Evolutionary conservation across 2,329 filamentous ascomycete species (phyloP).

Genomic region (Aspergillus unguis): DNA sequence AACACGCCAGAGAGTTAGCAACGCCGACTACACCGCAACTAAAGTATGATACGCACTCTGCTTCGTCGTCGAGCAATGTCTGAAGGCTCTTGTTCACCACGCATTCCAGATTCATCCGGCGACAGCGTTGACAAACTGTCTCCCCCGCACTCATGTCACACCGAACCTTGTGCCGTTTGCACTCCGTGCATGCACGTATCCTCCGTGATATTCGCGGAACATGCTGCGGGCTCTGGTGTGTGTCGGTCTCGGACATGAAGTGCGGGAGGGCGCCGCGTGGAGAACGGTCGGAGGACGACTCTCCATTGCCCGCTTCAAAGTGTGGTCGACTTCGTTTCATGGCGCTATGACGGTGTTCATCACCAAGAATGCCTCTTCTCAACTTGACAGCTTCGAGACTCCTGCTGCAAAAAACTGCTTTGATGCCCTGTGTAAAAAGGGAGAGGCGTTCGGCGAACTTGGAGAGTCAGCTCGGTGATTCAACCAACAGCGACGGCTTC

Average conservation of each 20-base stretch:
- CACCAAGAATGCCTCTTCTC: conserved; percentile 12
- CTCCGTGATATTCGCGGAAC: conserved; percentile 44
- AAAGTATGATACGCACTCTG: conserved; percentile 35
- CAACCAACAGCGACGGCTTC: too few relatives aligned
- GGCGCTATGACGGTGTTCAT: conserved; percentile 19
- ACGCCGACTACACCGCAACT: background rate
- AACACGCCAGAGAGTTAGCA: conserved; percentile 11
- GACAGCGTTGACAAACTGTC: conserved; percentile 49
- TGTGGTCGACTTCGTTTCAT: conserved; percentile 42
- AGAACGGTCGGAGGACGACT: conserved; percentile 34
- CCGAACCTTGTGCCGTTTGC: conserved; percentile 54
- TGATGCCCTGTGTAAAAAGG: too few relatives aligned
- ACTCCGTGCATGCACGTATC: conserved; percentile 52
- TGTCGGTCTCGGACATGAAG: conserved; percentile 28
- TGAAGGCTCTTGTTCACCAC: conserved; percentile 52
- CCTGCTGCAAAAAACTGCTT: too few relatives aligned
- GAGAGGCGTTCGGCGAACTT: too few relatives aligned
- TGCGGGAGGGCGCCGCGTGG: conserved; percentile 24
- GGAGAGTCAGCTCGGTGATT: too few relatives aligned
- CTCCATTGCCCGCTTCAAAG: conserved; percentile 35
- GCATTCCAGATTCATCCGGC: conserved; percentile 49
- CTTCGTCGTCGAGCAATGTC: conserved; percentile 49
- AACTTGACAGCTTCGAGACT: too few relatives aligned
- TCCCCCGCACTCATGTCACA: conserved; percentile 52
- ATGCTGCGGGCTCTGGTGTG: conserved; percentile 25